Base-by-base conservation (phyloP, 768 basidiomycete species). In the Amanita pallidorosea region DNA sequence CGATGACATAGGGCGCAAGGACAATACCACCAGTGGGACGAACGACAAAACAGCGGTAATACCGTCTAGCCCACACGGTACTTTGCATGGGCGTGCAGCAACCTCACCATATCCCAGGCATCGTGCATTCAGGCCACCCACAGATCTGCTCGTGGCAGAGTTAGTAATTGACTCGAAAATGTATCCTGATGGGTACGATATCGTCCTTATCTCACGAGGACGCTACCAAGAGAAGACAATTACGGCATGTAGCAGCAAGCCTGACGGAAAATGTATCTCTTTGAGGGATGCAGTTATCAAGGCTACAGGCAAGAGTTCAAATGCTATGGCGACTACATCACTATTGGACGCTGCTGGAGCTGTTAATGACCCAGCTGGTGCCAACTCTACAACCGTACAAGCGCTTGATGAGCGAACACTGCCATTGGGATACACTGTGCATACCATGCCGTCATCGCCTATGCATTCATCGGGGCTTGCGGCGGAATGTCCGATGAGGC, bases 361-460 rank as follows among this genome's bases (percentile, higher is more conserved):
- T 52, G 29, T 18, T 6, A 47, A 48, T 15, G 49, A 45, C 45
- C 43, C 35, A 7, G 34, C 47, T 9, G 34, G 27, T 54, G 23
- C 51, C 20, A 57, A 51, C 45, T 35, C 46, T 23, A 47, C 47
- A 25, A 49, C 41, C 9, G 8, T 22, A 29, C 22, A 27, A 35
- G 20, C 4, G 35, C 33, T 22, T 31, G 36, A 44, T 3, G 40
- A 38, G 12, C 44, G 18, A 31, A 67, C 56, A 33, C 73, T 81
- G 25, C 88, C 80, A 13, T 67, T 88, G 54, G 62, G 64, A 23
- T 77, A 77, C 52, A 72, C 74, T 4, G 69, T 93, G 12, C 77
- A 88, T 61, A 85, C 84, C 0, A 75, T 95, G 48, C 90, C 94
- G 0, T 79, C 83, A 2, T 92, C 90, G 18, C 80, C 90, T 9